Evolutionary conservation across 495 filamentous ascomycete species (phyloP), one percentile per base, ranked within the genome.

Genomic region (Podospora comata): DNA sequence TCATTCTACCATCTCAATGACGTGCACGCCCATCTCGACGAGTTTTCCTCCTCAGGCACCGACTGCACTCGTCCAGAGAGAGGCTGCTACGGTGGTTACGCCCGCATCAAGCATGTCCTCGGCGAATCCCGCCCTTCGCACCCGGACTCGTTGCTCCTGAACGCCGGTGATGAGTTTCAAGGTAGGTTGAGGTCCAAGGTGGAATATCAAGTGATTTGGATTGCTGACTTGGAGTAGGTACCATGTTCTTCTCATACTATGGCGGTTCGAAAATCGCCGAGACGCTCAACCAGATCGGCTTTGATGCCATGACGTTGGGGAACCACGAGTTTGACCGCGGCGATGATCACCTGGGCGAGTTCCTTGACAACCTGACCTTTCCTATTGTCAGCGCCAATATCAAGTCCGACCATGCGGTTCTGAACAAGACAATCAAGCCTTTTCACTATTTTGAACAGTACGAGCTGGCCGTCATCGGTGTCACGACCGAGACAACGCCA

Each of bases 1-100:
- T 85, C 85, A 4, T 85, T 88, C 74, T 88, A 86, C 72, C 86
- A 88, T 72, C 77, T 88, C 76, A 88, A 88, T 72, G 86, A 88
- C 70, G 86, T 88, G 0, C 86, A 88, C 68, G 82, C 85, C 34
- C 85, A 86, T 69, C 78, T 88, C 7, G 86, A 88, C 69, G 70
- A 88, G 73, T 88, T 85, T 72, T 77, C 82, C 11, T 77, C 80
- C 27, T 83, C 83, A 0, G 86, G 86, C 27, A 80, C 84, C 9
- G 85, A 87, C 69, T 87, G 86, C 74, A 79, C 79, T 0, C 67
- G 76, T 27, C 81, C 83, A 1, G 73, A 79, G 27, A 76, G 76
- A 53, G 86, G 85, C 6, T 88, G 86, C 70, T 86, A 78, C 66
- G 86, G 86, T n/a, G 86, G 86, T 2, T 87, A 88, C 66, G 76